Evolutionary conservation across 257 asterid species (phyloP).

Genomic region (Verbascum thapsus): DNA sequence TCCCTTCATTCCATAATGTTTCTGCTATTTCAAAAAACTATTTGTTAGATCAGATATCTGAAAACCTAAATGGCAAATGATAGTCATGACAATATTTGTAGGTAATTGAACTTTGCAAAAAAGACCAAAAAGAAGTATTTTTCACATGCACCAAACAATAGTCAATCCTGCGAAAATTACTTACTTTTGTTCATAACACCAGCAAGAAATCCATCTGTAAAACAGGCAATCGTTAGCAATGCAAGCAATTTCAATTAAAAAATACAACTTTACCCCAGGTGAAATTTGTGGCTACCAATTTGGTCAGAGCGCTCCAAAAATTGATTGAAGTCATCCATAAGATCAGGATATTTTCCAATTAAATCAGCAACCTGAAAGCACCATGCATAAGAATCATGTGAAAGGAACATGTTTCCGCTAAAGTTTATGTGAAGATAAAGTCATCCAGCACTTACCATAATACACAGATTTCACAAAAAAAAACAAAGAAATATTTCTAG

Average conservation of each 20-base stretch:
- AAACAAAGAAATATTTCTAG: neutral
- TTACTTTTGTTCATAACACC: slow-evolving; percentile 89
- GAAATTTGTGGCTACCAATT: slow-evolving; percentile 54
- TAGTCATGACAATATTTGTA: neutral
- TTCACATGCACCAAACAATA: slow-evolving; percentile 16
- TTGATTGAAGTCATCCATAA: slow-evolving; percentile 77
- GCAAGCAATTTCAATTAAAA: slow-evolving; percentile 18
- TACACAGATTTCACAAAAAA: too few species aligned
- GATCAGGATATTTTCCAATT: slow-evolving; percentile 83
- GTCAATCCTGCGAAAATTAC: slow-evolving; percentile 29
- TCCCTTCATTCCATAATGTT: slow-evolving; percentile 69
- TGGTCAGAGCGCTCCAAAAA: slow-evolving; percentile 80
- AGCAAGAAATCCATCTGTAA: slow-evolving; percentile 86
- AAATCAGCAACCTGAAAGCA: slow-evolving; percentile 71
- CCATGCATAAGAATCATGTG: slow-evolving; percentile 29
- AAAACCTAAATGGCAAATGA: slow-evolving; percentile 1
- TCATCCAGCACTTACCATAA: too few species aligned
- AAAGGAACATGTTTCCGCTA: slow-evolving; percentile 7
- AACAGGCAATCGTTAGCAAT: slow-evolving; percentile 38
- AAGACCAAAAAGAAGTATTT: slow-evolving; percentile 18
- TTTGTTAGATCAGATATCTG: slow-evolving; percentile 28
- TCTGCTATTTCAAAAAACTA: slow-evolving; percentile 49
- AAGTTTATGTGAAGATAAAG: too few species aligned
- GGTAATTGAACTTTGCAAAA: slow-evolving; percentile 9
- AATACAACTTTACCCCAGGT: slow-evolving; percentile 25